These are phyloP conservation scores for Pistacia vera DNA, from an alignment of 345 rosid species.

Conservation along the genomic window DNA sequence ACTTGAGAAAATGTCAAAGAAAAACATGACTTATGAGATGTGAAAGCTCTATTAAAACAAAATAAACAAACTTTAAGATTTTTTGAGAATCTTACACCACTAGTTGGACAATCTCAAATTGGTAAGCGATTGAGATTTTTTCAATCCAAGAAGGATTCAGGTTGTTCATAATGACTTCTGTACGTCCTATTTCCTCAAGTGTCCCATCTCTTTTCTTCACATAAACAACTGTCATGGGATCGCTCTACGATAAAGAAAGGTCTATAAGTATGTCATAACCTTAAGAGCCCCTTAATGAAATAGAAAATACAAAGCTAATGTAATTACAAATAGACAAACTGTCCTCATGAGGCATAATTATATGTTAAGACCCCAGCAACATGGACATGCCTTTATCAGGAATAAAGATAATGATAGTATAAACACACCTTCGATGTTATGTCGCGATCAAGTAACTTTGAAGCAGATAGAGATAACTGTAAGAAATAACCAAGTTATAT, in stretches of 20 bases:
- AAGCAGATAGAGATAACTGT: slow-evolving; percentile 78
- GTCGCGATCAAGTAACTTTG: slow-evolving; percentile 72
- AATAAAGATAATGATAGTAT: neutral
- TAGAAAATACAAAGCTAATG: too few species aligned
- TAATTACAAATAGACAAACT: too few species aligned
- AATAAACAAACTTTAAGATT: neutral
- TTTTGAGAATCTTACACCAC: slow-evolving; percentile 12
- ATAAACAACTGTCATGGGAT: slow-evolving; percentile 76
- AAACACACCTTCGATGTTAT: slow-evolving; percentile 66
- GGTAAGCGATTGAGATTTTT: slow-evolving; percentile 67
- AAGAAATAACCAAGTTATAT: slow-evolving; percentile 17
- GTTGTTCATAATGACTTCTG: slow-evolving; percentile 74
- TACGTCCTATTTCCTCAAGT: slow-evolving; percentile 83
- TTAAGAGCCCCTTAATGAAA: too few species aligned
- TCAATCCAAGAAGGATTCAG: slow-evolving; percentile 82
- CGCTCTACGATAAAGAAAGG: slow-evolving; percentile 55
- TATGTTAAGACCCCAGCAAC: too few species aligned
- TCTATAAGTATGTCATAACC: neutral
- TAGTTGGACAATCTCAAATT: slow-evolving; percentile 76
- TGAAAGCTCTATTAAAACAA: neutral
- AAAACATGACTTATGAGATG: neutral
- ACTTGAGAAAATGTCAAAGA: slow-evolving; percentile 11
- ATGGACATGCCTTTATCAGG: neutral
- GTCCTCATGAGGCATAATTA: too few species aligned
- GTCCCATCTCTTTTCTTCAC: slow-evolving; percentile 56